Conservation (phyloP, 1,284 basidiomycete genomes). For the Rhodotorula mucilaginosa region DNA sequence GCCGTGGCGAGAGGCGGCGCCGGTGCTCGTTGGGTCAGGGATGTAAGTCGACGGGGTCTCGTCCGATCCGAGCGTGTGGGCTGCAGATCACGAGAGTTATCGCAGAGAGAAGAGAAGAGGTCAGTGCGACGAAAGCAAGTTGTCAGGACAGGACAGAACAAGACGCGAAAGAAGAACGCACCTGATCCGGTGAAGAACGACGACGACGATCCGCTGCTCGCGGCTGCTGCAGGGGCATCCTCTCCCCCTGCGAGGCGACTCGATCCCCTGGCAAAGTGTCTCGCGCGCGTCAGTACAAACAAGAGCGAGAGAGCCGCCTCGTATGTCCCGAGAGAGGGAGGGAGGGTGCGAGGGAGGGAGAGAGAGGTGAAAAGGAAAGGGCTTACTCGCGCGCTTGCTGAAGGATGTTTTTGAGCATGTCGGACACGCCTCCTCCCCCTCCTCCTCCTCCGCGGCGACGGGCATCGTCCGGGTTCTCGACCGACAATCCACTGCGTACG, state of each 20-base stretch:
- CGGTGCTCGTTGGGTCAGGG: slow-evolving; percentile 62
- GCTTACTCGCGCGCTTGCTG: slow-evolving; percentile 75
- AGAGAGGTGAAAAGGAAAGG: neutral
- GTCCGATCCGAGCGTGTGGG: slow-evolving; percentile 81
- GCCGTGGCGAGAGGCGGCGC: slow-evolving; percentile 11
- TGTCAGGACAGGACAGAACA: neutral
- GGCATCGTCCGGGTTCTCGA: slow-evolving; percentile 70
- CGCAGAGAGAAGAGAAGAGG: neutral
- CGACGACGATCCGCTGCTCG: neutral
- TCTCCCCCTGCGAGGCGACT: slow-evolving; percentile 8
- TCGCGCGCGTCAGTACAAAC: neutral
- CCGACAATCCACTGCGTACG: slow-evolving; percentile 70
- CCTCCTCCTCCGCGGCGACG: slow-evolving; percentile 39
- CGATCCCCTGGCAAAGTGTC: neutral
- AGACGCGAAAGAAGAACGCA: neutral
- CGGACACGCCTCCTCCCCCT: slow-evolving; percentile 55
- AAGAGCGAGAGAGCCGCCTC: neutral
- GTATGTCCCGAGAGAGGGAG: no score
- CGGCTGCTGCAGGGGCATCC: neutral
- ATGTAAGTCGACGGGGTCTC: slow-evolving; percentile 69
- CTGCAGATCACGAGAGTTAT: slow-evolving; percentile 51
- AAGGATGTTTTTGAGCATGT: slow-evolving; percentile 76
- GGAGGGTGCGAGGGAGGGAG: no score
- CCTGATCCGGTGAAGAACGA: slow-evolving; percentile 28
- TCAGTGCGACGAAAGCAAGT: no score